A percentile compares a stretch with the other conserved stretches of the same genome.
These are phyloP conservation scores for Coniochaeta hoffmannii DNA, from an alignment of 2,329 filamentous ascomycete species.

Conservation along the genomic window DNA sequence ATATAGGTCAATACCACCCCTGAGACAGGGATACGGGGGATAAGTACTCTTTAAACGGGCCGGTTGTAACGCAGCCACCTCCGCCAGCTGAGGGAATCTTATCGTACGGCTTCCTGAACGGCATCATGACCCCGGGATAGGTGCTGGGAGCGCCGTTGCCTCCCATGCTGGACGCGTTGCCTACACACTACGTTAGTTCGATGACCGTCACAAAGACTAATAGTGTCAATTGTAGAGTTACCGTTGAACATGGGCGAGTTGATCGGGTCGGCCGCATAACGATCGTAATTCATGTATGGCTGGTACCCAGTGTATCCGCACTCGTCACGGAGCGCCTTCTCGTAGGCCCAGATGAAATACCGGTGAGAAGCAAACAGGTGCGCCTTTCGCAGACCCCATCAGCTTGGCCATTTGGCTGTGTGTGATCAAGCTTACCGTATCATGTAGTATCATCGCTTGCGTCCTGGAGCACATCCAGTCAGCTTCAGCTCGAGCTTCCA, in stretches of 20 bases:
- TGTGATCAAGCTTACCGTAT: slow-evolving; percentile 8
- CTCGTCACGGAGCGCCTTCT: slow-evolving; percentile 11
- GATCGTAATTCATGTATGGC: slow-evolving; percentile 39
- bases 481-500: slow-evolving; percentile 16
- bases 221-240: neutral
- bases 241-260: slow-evolving; percentile 43
- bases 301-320: slow-evolving; percentile 15
- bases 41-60: slow-evolving; percentile 37
- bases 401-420: neutral
- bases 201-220: too few relatives aligned
- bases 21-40: too few relatives aligned
- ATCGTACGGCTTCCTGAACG: slow-evolving; percentile 20
- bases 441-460: slow-evolving; percentile 12
- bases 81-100: slow-evolving; percentile 34
- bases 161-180: slow-evolving; percentile 36
- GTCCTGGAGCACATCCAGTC: slow-evolving; percentile 2
- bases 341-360: slow-evolving; percentile 10
- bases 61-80: slow-evolving; percentile 42
- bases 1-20: too few relatives aligned
- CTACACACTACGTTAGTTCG: too few relatives aligned
- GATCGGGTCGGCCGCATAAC: slow-evolving; percentile 32
- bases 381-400: neutral
- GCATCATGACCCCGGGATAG: slow-evolving; percentile 9
- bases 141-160: slow-evolving; percentile 27
- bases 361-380: slow-evolving; percentile 12